These are phyloP conservation scores for Tritrichomonas foetus DNA, from an alignment of 208 protist species.

Conservation along the genomic window DNA sequence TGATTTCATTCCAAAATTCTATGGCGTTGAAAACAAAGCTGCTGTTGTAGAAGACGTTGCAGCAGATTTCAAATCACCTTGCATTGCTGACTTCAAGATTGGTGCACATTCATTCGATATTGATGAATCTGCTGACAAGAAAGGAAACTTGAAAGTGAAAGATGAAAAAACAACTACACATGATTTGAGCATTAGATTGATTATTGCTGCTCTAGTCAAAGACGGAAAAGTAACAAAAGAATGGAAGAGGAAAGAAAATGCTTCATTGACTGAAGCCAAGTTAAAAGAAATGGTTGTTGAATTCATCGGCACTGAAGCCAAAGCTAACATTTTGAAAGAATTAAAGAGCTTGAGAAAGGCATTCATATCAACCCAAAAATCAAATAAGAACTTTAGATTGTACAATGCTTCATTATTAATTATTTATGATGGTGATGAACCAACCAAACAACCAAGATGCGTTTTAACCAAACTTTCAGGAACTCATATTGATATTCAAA, in stretches of 20 bases:
- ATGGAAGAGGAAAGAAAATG: not conserved
- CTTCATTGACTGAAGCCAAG: no score
- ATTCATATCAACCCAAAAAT: no score
- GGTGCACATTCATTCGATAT: not conserved
- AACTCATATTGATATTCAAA: no score
- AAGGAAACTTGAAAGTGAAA: not conserved
- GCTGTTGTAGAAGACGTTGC: not conserved
- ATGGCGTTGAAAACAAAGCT: not conserved
- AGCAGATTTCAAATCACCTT: not conserved
- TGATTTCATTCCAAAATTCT: not conserved
- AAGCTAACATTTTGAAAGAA: no score
- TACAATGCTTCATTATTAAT: no score
- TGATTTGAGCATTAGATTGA: not conserved
- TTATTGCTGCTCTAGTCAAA: not conserved
- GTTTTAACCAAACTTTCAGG: no score
- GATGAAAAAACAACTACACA: not conserved
- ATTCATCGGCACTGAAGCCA: no score
- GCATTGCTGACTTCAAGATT: not conserved
- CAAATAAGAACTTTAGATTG: no score
- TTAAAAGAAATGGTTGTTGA: no score
- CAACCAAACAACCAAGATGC: no score
- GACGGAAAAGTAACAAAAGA: not conserved
- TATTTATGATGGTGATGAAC: no score
- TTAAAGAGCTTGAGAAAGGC: no score
- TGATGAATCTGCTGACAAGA: not conserved